Conservation (phyloP, 306 rosid species). For the Rosa persica region DNA sequence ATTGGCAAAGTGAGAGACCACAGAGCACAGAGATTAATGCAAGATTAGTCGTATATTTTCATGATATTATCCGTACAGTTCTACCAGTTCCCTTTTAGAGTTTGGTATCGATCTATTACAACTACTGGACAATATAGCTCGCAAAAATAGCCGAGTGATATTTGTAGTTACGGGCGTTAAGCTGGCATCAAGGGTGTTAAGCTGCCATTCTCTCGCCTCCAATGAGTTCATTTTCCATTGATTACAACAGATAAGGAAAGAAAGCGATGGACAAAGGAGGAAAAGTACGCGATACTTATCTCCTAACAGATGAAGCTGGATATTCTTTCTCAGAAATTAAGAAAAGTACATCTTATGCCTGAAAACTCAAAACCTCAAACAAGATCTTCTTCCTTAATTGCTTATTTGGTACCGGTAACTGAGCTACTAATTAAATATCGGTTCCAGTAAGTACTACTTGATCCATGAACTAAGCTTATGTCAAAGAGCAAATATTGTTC, state of each 20-base stretch:
- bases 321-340: constrained; percentile 1
- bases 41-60: background rate
- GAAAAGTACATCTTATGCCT: background rate
- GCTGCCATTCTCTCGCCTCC: background rate
- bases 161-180: background rate
- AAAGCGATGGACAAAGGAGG: background rate
- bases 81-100: too few relatives aligned
- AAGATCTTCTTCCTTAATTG: background rate
- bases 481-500: constrained; percentile 16
- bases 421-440: background rate
- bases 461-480: background rate
- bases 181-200: background rate
- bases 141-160: background rate
- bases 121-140: background rate
- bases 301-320: background rate
- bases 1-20: background rate
- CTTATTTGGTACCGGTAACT: background rate
- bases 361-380: background rate
- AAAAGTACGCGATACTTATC: background rate
- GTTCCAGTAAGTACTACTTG: background rate
- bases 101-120: too few relatives aligned
- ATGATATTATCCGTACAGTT: too few relatives aligned
- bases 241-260: constrained; percentile 7
- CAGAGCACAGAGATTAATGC: background rate
- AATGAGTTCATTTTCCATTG: background rate